Conservation (phyloP, 192 early-diverging fungal species). For the Backusella sp. region DNA sequence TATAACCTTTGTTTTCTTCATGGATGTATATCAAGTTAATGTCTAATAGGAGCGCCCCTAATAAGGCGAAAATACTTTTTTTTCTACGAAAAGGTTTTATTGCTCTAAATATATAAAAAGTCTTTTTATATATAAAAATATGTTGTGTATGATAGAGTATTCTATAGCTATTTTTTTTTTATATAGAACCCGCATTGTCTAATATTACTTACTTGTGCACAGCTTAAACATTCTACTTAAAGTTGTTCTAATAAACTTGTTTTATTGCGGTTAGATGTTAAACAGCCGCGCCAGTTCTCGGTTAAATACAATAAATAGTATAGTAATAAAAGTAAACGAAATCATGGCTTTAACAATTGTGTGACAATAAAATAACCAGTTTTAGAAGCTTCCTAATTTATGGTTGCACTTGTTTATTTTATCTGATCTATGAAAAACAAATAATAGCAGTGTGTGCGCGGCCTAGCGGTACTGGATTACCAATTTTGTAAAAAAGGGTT, state of each 20-base stretch:
- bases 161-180: too few species aligned
- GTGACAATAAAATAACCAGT: background rate
- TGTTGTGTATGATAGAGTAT: too few species aligned
- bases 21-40: background rate
- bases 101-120: background rate
- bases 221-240: background rate
- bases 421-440: background rate
- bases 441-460: background rate
- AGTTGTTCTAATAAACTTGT: background rate
- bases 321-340: background rate
- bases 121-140: background rate
- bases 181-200: background rate
- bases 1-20: background rate
- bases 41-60: background rate
- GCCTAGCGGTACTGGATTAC: background rate
- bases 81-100: background rate
- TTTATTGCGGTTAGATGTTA: background rate
- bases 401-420: background rate
- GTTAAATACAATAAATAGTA: background rate
- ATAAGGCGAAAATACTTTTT: background rate
- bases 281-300: background rate
- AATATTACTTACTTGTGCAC: background rate
- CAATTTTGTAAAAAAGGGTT: background rate
- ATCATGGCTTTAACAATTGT: background rate
- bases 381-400: background rate